Evolutionary conservation across 2,329 filamentous ascomycete species (phyloP), one percentile per base, ranked within the genome.

Genomic region (Neoascochyta sp.): DNA sequence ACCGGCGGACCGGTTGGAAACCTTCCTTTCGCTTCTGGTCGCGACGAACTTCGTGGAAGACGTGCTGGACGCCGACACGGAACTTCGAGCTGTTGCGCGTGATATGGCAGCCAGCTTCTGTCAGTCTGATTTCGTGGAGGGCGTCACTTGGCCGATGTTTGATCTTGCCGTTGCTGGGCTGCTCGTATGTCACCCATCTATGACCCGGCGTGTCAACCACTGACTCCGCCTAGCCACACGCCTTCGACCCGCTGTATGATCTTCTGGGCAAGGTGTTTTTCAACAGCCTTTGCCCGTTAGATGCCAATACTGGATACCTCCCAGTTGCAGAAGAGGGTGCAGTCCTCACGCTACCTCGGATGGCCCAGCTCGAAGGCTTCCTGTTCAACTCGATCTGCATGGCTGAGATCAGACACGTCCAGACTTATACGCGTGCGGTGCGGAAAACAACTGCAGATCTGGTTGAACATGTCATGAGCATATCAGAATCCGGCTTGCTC

Each of bases 341-440:
- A 3, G 10, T 32, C 13, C 29, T 26, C 7, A 26, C 23, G 14
- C 23, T 32, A 20, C 29, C 29, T 26, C 23, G 18, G 16, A 32
- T 32, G 29, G 29, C 21, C 14, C 23, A 32, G 8, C 13, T 32
- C n/a, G 29, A 26, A 22, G 14, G 2, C 8, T 22, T 32, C 14
- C 18, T 32, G 17, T 32, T 13, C 23, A 17, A 32, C 22, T 26
- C 29, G 2, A 32, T 32, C 18, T 12, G 29, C 10, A 26, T 32
- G 29, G 4, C 23, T 6, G 29, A 32, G 10, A 26, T 26, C 14
- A 18, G 9, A n/a, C 23, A 15, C n/a, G 12, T 21, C n/a, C 16
- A 26, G 26, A 22, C n/a, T 10, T 7, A 16, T 11, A 13, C 7
- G n/a, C 16, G 14, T 26, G 10, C 14, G 6, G 10, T 32, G 16